Evolutionary conservation across 2,329 filamentous ascomycete species (phyloP).

Genomic region (Aspergillus sojae): DNA sequence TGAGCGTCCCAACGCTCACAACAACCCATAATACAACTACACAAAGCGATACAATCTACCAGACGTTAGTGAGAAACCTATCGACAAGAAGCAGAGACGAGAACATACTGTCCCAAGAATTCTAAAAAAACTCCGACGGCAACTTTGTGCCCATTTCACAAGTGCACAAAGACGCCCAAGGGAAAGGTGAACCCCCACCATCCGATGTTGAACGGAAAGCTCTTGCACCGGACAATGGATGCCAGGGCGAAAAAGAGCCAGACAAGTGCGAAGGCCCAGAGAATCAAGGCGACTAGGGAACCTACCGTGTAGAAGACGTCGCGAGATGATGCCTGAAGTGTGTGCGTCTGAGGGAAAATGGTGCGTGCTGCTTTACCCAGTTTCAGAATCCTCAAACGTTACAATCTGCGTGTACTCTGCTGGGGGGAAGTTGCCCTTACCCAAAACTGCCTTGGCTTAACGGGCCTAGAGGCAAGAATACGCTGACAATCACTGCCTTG

Average conservation of each 20-base stretch:
- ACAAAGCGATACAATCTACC: conserved; percentile 4
- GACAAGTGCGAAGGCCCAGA: conserved; percentile 44
- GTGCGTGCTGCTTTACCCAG: conserved; percentile 50
- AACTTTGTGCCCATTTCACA: conserved; percentile 52
- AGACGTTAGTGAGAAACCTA: not conserved
- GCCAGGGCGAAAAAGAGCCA: conserved; percentile 45
- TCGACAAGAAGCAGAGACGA: not conserved
- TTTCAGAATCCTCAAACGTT: conserved; percentile 46
- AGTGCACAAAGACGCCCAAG: conserved; percentile 57
- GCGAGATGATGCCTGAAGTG: conserved; percentile 33
- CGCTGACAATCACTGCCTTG: conserved; percentile 68
- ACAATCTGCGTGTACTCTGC: not conserved
- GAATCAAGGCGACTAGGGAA: conserved; percentile 38
- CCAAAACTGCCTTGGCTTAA: conserved; percentile 68
- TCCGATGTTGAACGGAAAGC: conserved; percentile 64
- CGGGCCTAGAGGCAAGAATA: conserved; percentile 69
- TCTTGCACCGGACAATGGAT: conserved; percentile 35
- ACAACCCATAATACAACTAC: conserved; percentile 36
- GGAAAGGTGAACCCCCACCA: conserved; percentile 67
- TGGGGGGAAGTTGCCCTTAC: conserved; percentile 24
- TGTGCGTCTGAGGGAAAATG: conserved; percentile 37
- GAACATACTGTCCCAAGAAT: conserved; percentile 54
- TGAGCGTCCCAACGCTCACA: conserved; percentile 53
- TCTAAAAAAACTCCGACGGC: conserved; percentile 57
- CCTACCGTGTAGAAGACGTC: conserved; percentile 39